These are phyloP conservation scores for Psilocybe azurescens DNA, from an alignment of 768 basidiomycete genomes.

Conservation along the genomic window DNA sequence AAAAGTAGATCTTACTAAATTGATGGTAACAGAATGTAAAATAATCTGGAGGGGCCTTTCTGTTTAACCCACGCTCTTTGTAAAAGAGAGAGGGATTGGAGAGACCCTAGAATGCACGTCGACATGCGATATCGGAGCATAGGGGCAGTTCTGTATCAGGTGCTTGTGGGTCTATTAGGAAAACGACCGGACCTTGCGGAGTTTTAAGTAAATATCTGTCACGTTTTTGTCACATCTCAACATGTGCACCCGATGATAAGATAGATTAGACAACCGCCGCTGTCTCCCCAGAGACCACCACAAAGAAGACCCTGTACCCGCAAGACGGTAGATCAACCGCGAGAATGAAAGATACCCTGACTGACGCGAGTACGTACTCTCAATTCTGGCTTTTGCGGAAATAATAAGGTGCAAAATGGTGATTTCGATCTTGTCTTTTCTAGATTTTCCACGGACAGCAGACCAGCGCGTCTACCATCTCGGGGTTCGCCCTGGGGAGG, in stretches of 20 bases:
- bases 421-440: conserved; percentile 1
- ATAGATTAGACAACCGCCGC: conserved; percentile 6
- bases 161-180: not conserved
- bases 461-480: conserved; percentile 83
- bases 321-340: not conserved
- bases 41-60: no score
- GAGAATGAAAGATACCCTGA: conserved; percentile 64
- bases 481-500: conserved; percentile 74
- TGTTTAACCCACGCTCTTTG: no score
- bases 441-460: conserved; percentile 79
- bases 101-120: no score
- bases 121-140: no score
- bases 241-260: not conserved
- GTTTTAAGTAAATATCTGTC: not conserved
- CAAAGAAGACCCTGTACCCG: conserved; percentile 4
- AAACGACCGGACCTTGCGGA: not conserved
- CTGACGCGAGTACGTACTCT: conserved; percentile 66
- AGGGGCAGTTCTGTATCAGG: not conserved
- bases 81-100: no score
- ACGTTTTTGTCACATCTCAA: not conserved
- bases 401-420: not conserved
- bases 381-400: not conserved
- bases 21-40: not conserved
- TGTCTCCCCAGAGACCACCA: not conserved
- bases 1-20: not conserved